Conservation (phyloP, 257 asterid genomes). For the Pogostemon cablin region DNA sequence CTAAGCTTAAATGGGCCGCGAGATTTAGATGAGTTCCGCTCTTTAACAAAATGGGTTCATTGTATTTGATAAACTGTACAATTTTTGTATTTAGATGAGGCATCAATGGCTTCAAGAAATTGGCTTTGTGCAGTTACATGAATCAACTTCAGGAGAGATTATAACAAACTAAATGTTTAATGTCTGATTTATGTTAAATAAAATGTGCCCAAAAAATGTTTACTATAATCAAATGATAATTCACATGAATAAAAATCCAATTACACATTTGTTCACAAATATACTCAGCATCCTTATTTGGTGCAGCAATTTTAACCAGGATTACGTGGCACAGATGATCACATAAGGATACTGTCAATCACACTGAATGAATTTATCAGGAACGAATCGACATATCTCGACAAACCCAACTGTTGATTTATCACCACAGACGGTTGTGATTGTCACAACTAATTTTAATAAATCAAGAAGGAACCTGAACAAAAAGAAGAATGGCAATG, state of each 20-base stretch:
- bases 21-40: too few relatives aligned
- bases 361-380: slow-evolving; percentile 16
- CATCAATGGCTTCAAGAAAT: too few relatives aligned
- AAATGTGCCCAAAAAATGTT: slow-evolving; percentile 6
- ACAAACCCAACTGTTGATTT: slow-evolving; percentile 9
- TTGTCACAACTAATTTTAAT: background rate
- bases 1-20: too few relatives aligned
- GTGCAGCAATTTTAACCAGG: slow-evolving; percentile 22
- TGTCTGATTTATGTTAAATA: background rate
- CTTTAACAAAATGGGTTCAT: too few relatives aligned
- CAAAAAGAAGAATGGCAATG: background rate
- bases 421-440: slow-evolving; percentile 15
- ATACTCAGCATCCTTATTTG: slow-evolving; percentile 9
- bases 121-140: background rate
- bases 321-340: background rate
- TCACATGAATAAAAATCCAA: slow-evolving; percentile 6
- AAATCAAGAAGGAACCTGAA: slow-evolving; percentile 19
- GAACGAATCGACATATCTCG: slow-evolving; percentile 18
- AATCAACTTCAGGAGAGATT: background rate
- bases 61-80: too few relatives aligned
- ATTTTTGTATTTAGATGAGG: too few relatives aligned
- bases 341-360: background rate
- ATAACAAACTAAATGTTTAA: too few relatives aligned
- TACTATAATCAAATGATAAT: slow-evolving; percentile 5
- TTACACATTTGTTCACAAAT: background rate